These are phyloP conservation scores for Phytopythium aichiense DNA, from an alignment of 352 stramenopile genomes.

Conservation along the genomic window DNA sequence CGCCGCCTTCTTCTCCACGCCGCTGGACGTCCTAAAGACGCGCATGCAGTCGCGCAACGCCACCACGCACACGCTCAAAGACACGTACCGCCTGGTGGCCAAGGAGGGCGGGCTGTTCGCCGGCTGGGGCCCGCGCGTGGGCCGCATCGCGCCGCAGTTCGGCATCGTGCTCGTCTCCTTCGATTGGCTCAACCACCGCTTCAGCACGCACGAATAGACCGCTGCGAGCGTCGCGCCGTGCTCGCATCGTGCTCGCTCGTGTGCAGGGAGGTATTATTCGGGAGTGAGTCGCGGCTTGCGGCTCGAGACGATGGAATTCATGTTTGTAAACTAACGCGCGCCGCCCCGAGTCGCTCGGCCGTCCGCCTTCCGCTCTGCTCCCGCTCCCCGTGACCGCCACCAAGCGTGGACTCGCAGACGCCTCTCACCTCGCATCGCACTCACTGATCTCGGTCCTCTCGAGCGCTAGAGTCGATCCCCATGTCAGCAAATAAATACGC, in stretches of 20 bases:
- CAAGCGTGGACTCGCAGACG: background rate
- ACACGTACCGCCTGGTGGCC: conserved; percentile 52
- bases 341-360: background rate
- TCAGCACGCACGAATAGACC: conserved; percentile 18
- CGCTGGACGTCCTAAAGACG: conserved; percentile 75
- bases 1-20: conserved; percentile 72
- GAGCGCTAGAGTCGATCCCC: conserved; percentile 3
- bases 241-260: background rate
- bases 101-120: conserved; percentile 63
- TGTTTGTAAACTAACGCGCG: conserved; percentile 6
- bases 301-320: background rate
- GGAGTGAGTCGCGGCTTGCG: background rate
- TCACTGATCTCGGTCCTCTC: background rate
- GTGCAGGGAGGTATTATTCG: background rate
- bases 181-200: conserved; percentile 74
- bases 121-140: conserved; percentile 66
- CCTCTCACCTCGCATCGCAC: background rate
- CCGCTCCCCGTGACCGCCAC: background rate
- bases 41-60: conserved; percentile 71
- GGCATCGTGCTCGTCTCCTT: conserved; percentile 79
- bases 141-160: conserved; percentile 76
- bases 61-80: conserved; percentile 32
- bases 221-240: no score
- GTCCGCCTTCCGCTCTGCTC: background rate
- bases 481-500: background rate